Percentiles rank a stretch among this genome's conserved stretches.
Conservation (phyloP, 1,284 basidiomycete genomes). For the Leccinum subrobustum region DNA sequence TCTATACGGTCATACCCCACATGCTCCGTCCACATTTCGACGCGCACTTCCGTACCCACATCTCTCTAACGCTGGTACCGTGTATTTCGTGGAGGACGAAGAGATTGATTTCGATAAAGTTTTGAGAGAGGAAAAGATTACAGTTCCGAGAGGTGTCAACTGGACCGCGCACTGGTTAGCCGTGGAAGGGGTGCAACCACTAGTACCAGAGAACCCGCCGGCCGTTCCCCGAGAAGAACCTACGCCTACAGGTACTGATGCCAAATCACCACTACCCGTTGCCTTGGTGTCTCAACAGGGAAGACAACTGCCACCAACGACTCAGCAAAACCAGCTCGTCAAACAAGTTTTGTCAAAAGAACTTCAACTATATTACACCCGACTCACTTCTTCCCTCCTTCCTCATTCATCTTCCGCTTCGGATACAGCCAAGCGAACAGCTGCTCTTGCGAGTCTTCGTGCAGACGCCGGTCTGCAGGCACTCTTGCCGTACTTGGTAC, state of each 20-base stretch:
- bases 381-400: slow-evolving; percentile 84
- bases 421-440: slow-evolving; percentile 69
- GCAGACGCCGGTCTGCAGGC: slow-evolving; percentile 92
- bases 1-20: slow-evolving; percentile 74
- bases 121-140: slow-evolving; percentile 79
- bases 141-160: slow-evolving; percentile 71
- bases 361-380: slow-evolving; percentile 92
- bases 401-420: slow-evolving; percentile 39
- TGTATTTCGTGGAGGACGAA: slow-evolving; percentile 95
- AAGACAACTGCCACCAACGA: slow-evolving; percentile 41
- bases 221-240: slow-evolving; percentile 61
- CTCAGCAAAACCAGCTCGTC: slow-evolving; percentile 65
- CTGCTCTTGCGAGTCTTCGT: slow-evolving; percentile 87
- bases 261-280: slow-evolving; percentile 33
- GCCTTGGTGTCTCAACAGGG: slow-evolving; percentile 29
- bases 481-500: slow-evolving; percentile 92
- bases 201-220: slow-evolving; percentile 95
- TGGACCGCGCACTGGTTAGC: slow-evolving; percentile 97
- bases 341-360: slow-evolving; percentile 95
- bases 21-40: slow-evolving; percentile 72
- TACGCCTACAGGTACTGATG: slow-evolving; percentile 33
- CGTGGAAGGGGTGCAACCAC: slow-evolving; percentile 96
- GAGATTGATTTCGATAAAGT: slow-evolving; percentile 96
- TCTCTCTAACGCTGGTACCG: slow-evolving; percentile 55
- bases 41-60: slow-evolving; percentile 69